These are phyloP conservation scores for Silene noctiflora DNA, from an alignment of 179 eudicot species.

Conservation along the genomic window DNA sequence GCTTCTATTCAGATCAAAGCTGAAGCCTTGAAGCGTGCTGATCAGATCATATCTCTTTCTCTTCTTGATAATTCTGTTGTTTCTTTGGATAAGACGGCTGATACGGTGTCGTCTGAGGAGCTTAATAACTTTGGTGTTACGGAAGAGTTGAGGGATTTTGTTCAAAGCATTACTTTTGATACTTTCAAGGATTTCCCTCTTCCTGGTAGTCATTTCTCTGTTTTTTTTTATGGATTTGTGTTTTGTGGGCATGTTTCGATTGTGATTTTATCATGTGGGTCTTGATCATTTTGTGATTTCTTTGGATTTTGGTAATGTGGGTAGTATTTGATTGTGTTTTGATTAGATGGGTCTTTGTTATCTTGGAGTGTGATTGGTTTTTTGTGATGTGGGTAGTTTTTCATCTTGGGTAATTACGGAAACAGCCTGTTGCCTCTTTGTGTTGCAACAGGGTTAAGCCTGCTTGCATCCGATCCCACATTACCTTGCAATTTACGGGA, in stretches of 20 bases:
- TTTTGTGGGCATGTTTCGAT: background rate
- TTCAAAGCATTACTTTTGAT: slow-evolving; percentile 52
- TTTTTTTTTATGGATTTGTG: background rate
- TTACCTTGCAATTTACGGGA: no score
- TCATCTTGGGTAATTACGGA: no score
- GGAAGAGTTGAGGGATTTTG: slow-evolving; percentile 81
- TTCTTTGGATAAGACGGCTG: background rate
- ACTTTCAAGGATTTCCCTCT: slow-evolving; percentile 84
- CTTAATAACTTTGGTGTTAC: slow-evolving; percentile 65
- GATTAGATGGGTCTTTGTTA: background rate
- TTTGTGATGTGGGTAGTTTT: slow-evolving; percentile 16
- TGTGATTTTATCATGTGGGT: slow-evolving; percentile 2
- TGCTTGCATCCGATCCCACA: no score
- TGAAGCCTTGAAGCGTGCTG: slow-evolving; percentile 55
- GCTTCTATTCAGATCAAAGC: slow-evolving; percentile 52
- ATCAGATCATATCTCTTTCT: slow-evolving; percentile 57
- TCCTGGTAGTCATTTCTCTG: slow-evolving; percentile 39
- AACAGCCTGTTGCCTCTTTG: no score
- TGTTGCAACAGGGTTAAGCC: no score
- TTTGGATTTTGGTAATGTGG: slow-evolving; percentile 18
- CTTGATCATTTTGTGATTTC: background rate
- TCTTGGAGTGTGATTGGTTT: background rate
- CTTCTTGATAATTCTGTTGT: slow-evolving; percentile 36
- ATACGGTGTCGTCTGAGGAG: slow-evolving; percentile 35
- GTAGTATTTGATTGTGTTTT: slow-evolving; percentile 7